Conservation (phyloP, 1,284 basidiomycete genomes). For the Singerocomus rubriflavus region DNA sequence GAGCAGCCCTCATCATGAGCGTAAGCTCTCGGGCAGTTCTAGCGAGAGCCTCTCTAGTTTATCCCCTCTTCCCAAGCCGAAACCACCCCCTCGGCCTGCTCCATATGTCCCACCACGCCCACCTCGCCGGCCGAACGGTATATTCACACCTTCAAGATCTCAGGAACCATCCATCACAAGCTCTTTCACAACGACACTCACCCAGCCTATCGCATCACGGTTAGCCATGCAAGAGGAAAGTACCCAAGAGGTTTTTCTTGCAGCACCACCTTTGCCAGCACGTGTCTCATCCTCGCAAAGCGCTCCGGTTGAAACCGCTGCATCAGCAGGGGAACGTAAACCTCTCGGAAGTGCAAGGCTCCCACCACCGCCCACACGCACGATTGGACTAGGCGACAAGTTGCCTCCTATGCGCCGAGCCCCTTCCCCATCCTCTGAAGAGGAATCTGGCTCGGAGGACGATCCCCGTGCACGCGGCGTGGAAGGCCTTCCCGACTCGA, state of each 20-base stretch:
- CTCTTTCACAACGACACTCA: slow-evolving; percentile 7
- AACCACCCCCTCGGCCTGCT: slow-evolving; percentile 21
- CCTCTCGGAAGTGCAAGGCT: slow-evolving; percentile 43
- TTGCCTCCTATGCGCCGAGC: slow-evolving; percentile 59
- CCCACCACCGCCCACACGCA: slow-evolving; percentile 68
- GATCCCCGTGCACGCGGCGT: slow-evolving; percentile 37
- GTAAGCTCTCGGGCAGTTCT: slow-evolving; percentile 21
- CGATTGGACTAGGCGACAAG: slow-evolving; percentile 63
- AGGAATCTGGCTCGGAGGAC: slow-evolving; percentile 55
- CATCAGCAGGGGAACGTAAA: slow-evolving; percentile 42
- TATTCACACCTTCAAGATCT: not conserved
- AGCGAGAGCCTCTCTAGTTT: slow-evolving; percentile 18
- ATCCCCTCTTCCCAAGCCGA: slow-evolving; percentile 17
- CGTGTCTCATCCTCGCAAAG: slow-evolving; percentile 10
- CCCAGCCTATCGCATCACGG: slow-evolving; percentile 23
- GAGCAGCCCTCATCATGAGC: slow-evolving; percentile 1
- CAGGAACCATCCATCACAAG: not conserved
- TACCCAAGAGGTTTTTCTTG: slow-evolving; percentile 2
- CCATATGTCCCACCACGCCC: slow-evolving; percentile 20
- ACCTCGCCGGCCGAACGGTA: slow-evolving; percentile 15
- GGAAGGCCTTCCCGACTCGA: slow-evolving; percentile 79
- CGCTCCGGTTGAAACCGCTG: slow-evolving; percentile 9
- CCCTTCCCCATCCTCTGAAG: slow-evolving; percentile 47
- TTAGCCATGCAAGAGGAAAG: slow-evolving; percentile 12
- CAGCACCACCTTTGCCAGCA: slow-evolving; percentile 28